Percentiles rank a stretch among this genome's conserved stretches.
Evolutionary conservation across 2,329 filamentous ascomycete genomes (phyloP).

Genomic region (Myriosclerotinia curreyana): DNA sequence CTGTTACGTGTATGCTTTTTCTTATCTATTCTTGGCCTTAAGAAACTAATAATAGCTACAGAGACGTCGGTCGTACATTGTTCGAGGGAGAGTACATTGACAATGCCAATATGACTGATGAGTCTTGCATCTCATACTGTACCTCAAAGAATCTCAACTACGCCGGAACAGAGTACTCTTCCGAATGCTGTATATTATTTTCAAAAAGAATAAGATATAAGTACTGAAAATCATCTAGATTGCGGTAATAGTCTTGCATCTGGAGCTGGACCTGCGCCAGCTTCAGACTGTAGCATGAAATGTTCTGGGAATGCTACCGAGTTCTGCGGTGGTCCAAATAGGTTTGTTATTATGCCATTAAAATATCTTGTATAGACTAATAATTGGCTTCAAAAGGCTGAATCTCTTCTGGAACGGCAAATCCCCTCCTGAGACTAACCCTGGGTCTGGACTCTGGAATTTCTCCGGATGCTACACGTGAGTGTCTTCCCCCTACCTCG

Average conservation of each 20-base stretch:
- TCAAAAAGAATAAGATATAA: constrained; percentile 12
- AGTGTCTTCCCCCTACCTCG: constrained; percentile 17
- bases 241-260: constrained; percentile 30
- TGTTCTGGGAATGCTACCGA: constrained; percentile 38
- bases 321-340: constrained; percentile 39
- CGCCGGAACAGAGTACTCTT: constrained; percentile 35
- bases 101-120: constrained; percentile 32
- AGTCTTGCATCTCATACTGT: constrained; percentile 35
- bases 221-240: constrained; percentile 24
- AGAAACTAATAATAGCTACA: constrained; percentile 19
- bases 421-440: constrained; percentile 29
- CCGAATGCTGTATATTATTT: constrained; percentile 33
- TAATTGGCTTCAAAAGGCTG: constrained; percentile 24
- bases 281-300: constrained; percentile 32
- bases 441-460: constrained; percentile 24
- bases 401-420: constrained; percentile 36
- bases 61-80: constrained; percentile 31
- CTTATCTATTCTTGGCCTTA: background rate
- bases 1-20: constrained; percentile 31
- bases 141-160: constrained; percentile 28
- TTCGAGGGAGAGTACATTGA: constrained; percentile 27
- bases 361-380: no score
- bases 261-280: constrained; percentile 23
- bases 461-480: constrained; percentile 34
- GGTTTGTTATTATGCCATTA: no score